Evolutionary conservation across 768 basidiomycete genomes (phyloP), one percentile per base, ranked within the genome.

Genomic region (Psilocybe cyanescens): DNA sequence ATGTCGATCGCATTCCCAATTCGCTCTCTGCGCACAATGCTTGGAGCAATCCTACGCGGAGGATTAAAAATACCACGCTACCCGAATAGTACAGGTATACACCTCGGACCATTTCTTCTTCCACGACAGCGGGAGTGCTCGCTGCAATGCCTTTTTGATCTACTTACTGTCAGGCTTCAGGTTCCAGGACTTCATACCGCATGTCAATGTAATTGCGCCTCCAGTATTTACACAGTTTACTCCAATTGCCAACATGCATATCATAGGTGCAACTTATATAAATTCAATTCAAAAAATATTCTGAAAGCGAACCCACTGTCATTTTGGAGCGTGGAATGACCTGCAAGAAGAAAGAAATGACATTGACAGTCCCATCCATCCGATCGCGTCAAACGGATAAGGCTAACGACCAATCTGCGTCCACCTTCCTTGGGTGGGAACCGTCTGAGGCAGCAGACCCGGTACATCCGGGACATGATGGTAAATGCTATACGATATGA

Each of bases 121-220:
- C 60, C 60, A 57, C 55, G 60, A 61, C 60, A 61, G 60, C 60
- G 47, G 17, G 45, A 33, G 45, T 35, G 44, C 29, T 54, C 31
- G 33, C 33, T 35, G 33, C 33, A 35, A 35, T 35, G 33, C 33
- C 33, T 35, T 35, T 35, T 35, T 48, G 57, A 59, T 59, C 37
- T 17, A 59, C 33, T 35, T 11, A 35, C 8, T 44, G 41, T n/a
- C 11, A 14, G 11, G 14, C 41, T 44, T 44, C n/a, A 44, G 4
- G 14, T 33, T 53, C 33, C 51, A 35, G 33, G 33, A 29, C 24
- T 31, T 6, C 50, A 51, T 51, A n/a, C n/a, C 50, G 7, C 16
- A 7, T 51, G 41, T 44, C 14, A 12, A 31, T n/a, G 24, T n/a
- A 29, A n/a, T 51, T 28, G 5, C 50, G 30, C 8, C 30, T 31